Conservation (phyloP, 1,139 yeast genomes). For the Spathaspora sp. region DNA sequence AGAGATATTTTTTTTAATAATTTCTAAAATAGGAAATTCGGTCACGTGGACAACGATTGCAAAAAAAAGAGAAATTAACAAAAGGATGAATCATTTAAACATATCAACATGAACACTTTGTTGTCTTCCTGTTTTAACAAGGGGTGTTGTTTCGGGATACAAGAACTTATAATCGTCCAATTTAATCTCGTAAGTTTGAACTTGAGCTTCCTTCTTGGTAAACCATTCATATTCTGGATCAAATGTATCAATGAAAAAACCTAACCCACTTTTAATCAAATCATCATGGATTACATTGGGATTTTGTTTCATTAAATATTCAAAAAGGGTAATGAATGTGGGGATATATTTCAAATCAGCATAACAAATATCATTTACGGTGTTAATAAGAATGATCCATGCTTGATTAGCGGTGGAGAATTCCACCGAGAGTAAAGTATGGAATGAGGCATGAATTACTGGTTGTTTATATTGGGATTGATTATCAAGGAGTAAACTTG, state of each 20-base stretch:
- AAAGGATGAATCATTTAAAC: conserved; percentile 13
- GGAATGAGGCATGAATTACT: conserved; percentile 6
- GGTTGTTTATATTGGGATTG: conserved; percentile 5
- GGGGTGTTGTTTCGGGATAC: conserved; percentile 9
- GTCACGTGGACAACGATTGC: not conserved
- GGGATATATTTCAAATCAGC: conserved; percentile 23
- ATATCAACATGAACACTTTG: conserved; percentile 35
- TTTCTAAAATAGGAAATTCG: not conserved
- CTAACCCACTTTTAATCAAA: conserved; percentile 25
- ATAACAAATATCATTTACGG: conserved; percentile 32
- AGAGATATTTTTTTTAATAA: not conserved
- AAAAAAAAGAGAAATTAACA: conserved; percentile 1
- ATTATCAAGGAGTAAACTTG: conserved; percentile 13
- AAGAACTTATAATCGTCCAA: conserved; percentile 18
- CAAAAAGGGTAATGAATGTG: conserved; percentile 21
- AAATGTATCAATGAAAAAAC: conserved; percentile 26
- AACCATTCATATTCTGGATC: conserved; percentile 13
- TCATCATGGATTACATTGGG: conserved; percentile 15
- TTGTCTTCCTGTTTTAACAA: conserved; percentile 14
- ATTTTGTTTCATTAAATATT: conserved; percentile 15
- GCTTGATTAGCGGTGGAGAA: conserved; percentile 6
- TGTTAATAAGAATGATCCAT: conserved; percentile 31
- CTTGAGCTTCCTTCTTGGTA: not conserved
- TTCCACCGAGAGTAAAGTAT: conserved; percentile 8
- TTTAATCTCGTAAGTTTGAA: not conserved